Evolutionary conservation across 1,284 basidiomycete genomes (phyloP).

Genomic region (Crepidotus sp.): DNA sequence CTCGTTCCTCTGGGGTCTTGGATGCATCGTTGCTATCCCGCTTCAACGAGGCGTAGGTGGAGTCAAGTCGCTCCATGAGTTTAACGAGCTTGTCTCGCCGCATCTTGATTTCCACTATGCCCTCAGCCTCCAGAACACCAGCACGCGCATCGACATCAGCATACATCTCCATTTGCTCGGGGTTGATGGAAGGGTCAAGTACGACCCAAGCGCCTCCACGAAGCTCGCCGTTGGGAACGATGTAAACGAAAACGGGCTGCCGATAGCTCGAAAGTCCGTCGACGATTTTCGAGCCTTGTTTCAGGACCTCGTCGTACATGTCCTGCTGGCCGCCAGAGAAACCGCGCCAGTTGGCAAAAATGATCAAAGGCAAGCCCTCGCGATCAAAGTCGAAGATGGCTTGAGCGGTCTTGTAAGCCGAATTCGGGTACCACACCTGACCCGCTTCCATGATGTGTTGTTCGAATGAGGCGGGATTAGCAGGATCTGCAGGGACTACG

Average conservation of each 20-base stretch:
- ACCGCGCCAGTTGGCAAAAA: slow-evolving; percentile 99
- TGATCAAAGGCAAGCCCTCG: slow-evolving; percentile 93
- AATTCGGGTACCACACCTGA: slow-evolving; percentile 99
- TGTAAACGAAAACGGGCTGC: slow-evolving; percentile 98
- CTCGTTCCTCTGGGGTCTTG: slow-evolving; percentile 67
- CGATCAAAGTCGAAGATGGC: slow-evolving; percentile 99
- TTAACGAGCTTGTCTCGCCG: slow-evolving; percentile 84
- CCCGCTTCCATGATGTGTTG: slow-evolving; percentile 98
- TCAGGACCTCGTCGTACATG: slow-evolving; percentile 94
- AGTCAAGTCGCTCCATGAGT: slow-evolving; percentile 92
- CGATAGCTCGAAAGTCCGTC: slow-evolving; percentile 96
- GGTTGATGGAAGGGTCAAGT: slow-evolving; percentile 94
- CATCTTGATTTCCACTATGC: slow-evolving; percentile 92
- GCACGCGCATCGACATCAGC: slow-evolving; percentile 94
- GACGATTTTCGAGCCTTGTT: slow-evolving; percentile 96
- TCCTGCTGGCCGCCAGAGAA: slow-evolving; percentile 99
- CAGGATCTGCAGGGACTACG: slow-evolving; percentile 96
- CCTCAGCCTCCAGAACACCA: slow-evolving; percentile 97
- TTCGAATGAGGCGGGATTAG: slow-evolving; percentile 95
- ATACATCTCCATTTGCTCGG: slow-evolving; percentile 98
- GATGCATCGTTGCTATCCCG: slow-evolving; percentile 67
- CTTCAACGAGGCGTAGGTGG: slow-evolving; percentile 78
- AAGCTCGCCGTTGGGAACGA: slow-evolving; percentile 96
- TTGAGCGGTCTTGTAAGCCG: slow-evolving; percentile 99
- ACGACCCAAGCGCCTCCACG: slow-evolving; percentile 99